These are phyloP conservation scores for Orychophragmus violaceus DNA, from an alignment of 345 rosid species.

Conservation along the genomic window DNA sequence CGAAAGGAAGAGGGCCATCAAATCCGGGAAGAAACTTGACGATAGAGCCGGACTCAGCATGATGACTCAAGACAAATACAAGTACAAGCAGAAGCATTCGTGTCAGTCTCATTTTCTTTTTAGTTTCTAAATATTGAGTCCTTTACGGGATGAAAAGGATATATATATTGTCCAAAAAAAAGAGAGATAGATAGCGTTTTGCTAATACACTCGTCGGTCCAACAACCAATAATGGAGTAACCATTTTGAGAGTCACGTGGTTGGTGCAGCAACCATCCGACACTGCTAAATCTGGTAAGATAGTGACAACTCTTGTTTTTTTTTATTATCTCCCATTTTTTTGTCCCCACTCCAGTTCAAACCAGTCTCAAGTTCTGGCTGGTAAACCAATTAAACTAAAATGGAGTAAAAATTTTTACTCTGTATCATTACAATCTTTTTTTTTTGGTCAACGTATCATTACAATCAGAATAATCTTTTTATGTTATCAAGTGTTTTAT, in stretches of 20 bases:
- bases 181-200: neutral
- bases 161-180: neutral
- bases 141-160: neutral
- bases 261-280: neutral
- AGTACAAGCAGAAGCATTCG: neutral
- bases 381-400: too few species aligned
- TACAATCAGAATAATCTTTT: too few species aligned
- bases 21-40: constrained; percentile 39
- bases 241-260: neutral
- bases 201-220: neutral
- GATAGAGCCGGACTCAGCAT: constrained; percentile 20
- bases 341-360: too few species aligned
- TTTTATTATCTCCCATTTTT: too few species aligned
- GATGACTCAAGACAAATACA: neutral
- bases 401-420: too few species aligned
- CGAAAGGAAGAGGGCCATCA: constrained; percentile 38
- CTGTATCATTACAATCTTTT: too few species aligned
- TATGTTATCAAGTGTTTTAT: too few species aligned
- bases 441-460: too few species aligned
- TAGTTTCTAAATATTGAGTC: neutral
- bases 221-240: too few species aligned
- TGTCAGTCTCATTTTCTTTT: neutral
- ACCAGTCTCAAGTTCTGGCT: too few species aligned
- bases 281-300: neutral
- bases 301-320: neutral